Conservation (phyloP, 768 basidiomycete genomes). For the Lactifluus echinatus region DNA sequence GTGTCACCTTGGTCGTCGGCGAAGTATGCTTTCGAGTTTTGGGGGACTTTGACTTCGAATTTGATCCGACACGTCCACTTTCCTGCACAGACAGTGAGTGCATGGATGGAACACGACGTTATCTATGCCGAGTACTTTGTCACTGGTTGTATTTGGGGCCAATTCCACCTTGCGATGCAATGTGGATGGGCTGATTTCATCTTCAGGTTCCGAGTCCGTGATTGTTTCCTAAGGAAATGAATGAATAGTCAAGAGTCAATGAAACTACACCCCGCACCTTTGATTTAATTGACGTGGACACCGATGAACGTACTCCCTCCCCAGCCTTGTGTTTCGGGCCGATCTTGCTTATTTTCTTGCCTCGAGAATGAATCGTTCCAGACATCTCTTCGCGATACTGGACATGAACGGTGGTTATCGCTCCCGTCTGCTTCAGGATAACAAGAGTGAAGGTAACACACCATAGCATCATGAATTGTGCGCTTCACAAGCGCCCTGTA, state of each 20-base stretch:
- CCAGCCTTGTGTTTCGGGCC: neutral
- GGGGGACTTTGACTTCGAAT: neutral
- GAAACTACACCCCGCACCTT: neutral
- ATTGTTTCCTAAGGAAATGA: slow-evolving; percentile 8
- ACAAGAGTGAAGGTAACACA: neutral
- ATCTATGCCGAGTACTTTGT: neutral
- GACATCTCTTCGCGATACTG: neutral
- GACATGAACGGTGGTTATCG: neutral
- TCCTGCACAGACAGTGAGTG: neutral
- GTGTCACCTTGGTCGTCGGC: neutral
- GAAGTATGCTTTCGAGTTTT: neutral
- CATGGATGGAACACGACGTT: neutral
- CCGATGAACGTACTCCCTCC: neutral
- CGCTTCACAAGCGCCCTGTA: slow-evolving; percentile 8
- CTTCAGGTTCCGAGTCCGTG: slow-evolving; percentile 12
- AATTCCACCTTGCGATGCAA: neutral
- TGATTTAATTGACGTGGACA: slow-evolving; percentile 9
- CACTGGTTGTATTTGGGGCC: neutral
- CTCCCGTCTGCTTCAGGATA: neutral
- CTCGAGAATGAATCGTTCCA: neutral
- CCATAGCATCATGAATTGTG: slow-evolving; percentile 10
- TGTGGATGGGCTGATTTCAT: neutral
- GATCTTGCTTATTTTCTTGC: neutral
- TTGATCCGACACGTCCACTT: neutral
- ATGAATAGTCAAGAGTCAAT: neutral